A percentile compares a stretch with the other conserved stretches of the same genome.
phyloP scores from a whole-genome alignment of 371 early-diverging fungal species.

The Spraguea lophii region DNA sequence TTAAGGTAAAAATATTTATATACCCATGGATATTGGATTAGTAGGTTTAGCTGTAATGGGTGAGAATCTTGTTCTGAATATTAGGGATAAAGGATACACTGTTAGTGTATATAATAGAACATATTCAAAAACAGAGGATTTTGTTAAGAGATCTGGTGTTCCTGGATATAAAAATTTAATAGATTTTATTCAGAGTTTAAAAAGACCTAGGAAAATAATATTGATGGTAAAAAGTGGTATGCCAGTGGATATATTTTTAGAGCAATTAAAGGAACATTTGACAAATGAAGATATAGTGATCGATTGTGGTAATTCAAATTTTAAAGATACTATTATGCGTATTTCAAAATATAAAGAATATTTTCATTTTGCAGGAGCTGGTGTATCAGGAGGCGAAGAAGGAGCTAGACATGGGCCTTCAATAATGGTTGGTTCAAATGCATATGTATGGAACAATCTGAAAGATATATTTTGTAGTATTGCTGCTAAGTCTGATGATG shows the following conservation, averaged over 20 bases:
- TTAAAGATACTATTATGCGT: conserved; percentile 77
- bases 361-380: conserved; percentile 69
- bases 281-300: conserved; percentile 79
- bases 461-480: conserved; percentile 79
- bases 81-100: conserved; percentile 74
- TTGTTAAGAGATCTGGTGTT: conserved; percentile 65
- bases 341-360: conserved; percentile 29
- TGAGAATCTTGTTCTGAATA: conserved; percentile 91
- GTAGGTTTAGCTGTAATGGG: conserved; percentile 98
- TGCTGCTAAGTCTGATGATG: conserved; percentile 62
- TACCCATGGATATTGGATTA: conserved; percentile 69
- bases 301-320: conserved; percentile 96
- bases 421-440: conserved; percentile 89
- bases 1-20: not conserved
- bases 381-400: conserved; percentile 96
- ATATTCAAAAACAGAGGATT: conserved; percentile 67
- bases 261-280: conserved; percentile 59
- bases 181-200: conserved; percentile 69
- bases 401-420: conserved; percentile 92
- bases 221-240: conserved; percentile 82
- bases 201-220: conserved; percentile 78
- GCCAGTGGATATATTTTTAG: conserved; percentile 80
- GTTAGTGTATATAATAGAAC: conserved; percentile 74
- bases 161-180: conserved; percentile 71
- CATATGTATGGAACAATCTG: conserved; percentile 63